phyloP scores from a whole-genome alignment of 2,329 filamentous ascomycete species.

The Curvularia eragrostidis region DNA sequence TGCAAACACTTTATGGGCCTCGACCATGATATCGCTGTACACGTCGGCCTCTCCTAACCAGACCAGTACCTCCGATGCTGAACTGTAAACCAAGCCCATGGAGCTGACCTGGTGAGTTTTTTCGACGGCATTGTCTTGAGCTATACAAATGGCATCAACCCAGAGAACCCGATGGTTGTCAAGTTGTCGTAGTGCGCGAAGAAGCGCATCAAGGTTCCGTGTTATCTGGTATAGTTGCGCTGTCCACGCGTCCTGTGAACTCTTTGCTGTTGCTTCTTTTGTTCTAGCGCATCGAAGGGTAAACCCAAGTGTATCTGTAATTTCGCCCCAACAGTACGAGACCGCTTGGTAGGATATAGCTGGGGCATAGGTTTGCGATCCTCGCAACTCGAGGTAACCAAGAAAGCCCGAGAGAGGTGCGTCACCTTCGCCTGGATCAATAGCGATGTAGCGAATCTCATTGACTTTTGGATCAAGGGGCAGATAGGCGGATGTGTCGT shows the following conservation, averaged over 20 bases:
- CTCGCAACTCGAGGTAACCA: not conserved
- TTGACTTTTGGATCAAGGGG: slow-evolving; percentile 2
- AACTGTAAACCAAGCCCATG: not conserved
- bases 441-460: not conserved
- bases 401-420: not conserved
- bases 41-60: not conserved
- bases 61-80: not conserved
- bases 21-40: not conserved
- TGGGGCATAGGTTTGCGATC: not conserved
- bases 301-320: not conserved
- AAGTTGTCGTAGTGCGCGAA: not conserved
- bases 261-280: not conserved
- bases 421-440: slow-evolving; percentile 1
- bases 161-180: not conserved
- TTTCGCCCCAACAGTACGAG: not conserved
- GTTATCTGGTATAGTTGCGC: slow-evolving; percentile 1
- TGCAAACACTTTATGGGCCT: not conserved
- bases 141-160: slow-evolving; percentile 1
- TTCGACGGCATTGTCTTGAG: not conserved
- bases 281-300: not conserved
- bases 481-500: not conserved
- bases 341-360: not conserved
- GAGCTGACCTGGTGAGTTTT: slow-evolving; percentile 1
- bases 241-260: not conserved
- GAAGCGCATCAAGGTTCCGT: not conserved